Evolutionary conservation across 1,139 yeast genomes (phyloP).

Genomic region (Zygosaccharomyces pseudobailii): DNA sequence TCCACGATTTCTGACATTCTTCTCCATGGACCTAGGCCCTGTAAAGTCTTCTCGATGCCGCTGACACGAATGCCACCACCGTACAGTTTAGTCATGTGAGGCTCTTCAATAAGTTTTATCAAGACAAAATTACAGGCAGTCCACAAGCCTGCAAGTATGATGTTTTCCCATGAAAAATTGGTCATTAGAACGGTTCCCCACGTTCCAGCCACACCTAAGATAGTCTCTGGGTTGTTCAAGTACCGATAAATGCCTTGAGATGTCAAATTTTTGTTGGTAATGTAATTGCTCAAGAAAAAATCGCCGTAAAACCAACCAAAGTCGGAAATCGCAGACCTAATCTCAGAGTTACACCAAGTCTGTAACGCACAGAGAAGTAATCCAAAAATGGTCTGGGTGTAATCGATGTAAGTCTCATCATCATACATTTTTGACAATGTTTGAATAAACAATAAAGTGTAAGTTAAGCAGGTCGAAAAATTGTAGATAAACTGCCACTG

Average conservation of each 20-base stretch:
- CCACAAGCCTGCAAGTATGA: conserved; percentile 60
- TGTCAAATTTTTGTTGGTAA: conserved; percentile 44
- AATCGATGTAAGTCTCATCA: conserved; percentile 19
- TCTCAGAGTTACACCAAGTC: conserved; percentile 67
- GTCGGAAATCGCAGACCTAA: conserved; percentile 70
- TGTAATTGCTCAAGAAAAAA: conserved; percentile 61
- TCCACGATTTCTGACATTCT: conserved; percentile 35
- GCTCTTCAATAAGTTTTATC: conserved; percentile 70
- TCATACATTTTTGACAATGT: conserved; percentile 25
- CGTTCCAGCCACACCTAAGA: conserved; percentile 76
- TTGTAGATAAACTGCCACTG: conserved; percentile 78
- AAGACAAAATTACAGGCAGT: conserved; percentile 61
- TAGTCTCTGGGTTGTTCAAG: conserved; percentile 78
- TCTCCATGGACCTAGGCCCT: conserved; percentile 34
- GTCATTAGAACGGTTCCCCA: conserved; percentile 72
- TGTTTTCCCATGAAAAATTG: conserved; percentile 51
- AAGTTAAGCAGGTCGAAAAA: conserved; percentile 40
- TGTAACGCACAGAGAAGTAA: conserved; percentile 59
- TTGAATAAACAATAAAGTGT: conserved; percentile 36
- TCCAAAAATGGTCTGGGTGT: conserved; percentile 52
- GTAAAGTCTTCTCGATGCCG: conserved; percentile 60
- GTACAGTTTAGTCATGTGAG: conserved; percentile 74
- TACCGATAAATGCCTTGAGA: conserved; percentile 83
- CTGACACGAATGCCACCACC: conserved; percentile 57
- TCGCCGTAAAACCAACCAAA: conserved; percentile 93